Evolutionary conservation across 768 basidiomycete species (phyloP).

Genomic region (Podaxis sp.): DNA sequence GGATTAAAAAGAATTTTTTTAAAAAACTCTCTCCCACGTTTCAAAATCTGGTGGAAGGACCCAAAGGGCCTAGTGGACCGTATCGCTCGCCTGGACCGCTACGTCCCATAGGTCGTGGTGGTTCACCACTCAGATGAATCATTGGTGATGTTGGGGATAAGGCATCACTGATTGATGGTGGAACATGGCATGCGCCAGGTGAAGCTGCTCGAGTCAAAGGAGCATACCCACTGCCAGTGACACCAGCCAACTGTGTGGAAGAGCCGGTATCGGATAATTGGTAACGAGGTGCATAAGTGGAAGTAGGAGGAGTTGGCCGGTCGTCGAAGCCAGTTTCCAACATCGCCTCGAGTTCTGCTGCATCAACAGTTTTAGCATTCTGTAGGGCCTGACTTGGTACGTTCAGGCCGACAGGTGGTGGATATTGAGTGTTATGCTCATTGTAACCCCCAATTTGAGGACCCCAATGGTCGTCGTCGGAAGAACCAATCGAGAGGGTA

Average conservation of each 20-base stretch:
- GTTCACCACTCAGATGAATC: slow-evolving; percentile 20
- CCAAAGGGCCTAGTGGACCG: slow-evolving; percentile 57
- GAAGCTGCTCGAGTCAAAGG: slow-evolving; percentile 50
- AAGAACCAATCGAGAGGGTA: slow-evolving; percentile 73
- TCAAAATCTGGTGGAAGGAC: slow-evolving; percentile 53
- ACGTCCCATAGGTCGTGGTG: slow-evolving; percentile 12
- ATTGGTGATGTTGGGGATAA: slow-evolving; percentile 39
- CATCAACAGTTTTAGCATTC: slow-evolving; percentile 49
- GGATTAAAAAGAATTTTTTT: slow-evolving; percentile 10
- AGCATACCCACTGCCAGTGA: slow-evolving; percentile 50
- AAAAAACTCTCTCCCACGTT: slow-evolving; percentile 10
- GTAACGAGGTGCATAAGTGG: slow-evolving; percentile 48
- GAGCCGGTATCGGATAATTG: slow-evolving; percentile 55
- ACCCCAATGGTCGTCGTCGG: slow-evolving; percentile 96
- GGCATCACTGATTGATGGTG: slow-evolving; percentile 24
- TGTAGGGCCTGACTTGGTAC: slow-evolving; percentile 35
- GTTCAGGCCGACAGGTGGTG: slow-evolving; percentile 74
- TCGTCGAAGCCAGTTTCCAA: slow-evolving; percentile 89
- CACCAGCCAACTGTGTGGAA: slow-evolving; percentile 35
- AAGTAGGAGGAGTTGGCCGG: slow-evolving; percentile 43
- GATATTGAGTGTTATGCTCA: slow-evolving; percentile 72
- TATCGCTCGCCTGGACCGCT: slow-evolving; percentile 35
- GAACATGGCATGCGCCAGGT: slow-evolving; percentile 22
- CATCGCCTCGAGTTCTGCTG: slow-evolving; percentile 86
- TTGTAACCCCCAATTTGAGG: slow-evolving; percentile 94